Conservation (phyloP, 495 filamentous ascomycete species). For the Neurospora tetrasperma region DNA sequence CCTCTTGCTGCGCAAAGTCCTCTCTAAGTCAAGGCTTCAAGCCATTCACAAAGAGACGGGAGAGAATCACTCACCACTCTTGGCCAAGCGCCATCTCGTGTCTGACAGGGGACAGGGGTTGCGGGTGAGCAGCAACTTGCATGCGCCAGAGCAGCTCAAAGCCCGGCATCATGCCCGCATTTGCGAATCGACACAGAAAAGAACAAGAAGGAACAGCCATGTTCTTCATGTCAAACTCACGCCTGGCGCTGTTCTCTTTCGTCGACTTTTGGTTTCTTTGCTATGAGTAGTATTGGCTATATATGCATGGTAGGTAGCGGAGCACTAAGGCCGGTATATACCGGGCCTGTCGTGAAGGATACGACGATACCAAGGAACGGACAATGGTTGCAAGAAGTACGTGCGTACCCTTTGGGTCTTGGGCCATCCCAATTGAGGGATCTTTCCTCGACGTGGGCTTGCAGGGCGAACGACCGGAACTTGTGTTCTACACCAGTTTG, state of each 20-base stretch:
- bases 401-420: background rate
- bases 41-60: slow-evolving; percentile 9
- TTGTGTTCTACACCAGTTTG: background rate
- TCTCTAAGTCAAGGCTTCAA: background rate
- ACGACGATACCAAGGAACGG: background rate
- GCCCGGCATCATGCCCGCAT: background rate
- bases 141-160: slow-evolving; percentile 2
- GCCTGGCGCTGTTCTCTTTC: background rate
- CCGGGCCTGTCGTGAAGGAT: background rate
- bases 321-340: background rate
- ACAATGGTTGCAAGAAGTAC: background rate
- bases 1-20: background rate
- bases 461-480: background rate
- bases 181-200: background rate
- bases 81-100: slow-evolving; percentile 14
- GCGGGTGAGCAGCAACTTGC: slow-evolving; percentile 30
- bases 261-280: background rate
- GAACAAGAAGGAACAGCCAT: background rate
- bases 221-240: background rate
- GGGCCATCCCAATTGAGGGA: background rate
- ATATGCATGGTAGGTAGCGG: background rate
- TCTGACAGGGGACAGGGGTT: slow-evolving; percentile 32
- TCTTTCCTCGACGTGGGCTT: background rate
- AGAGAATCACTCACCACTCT: slow-evolving; percentile 4
- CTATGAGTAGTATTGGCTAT: background rate